Conservation (phyloP, 2,329 filamentous ascomycete species). For the Zymoseptoria tritici region DNA sequence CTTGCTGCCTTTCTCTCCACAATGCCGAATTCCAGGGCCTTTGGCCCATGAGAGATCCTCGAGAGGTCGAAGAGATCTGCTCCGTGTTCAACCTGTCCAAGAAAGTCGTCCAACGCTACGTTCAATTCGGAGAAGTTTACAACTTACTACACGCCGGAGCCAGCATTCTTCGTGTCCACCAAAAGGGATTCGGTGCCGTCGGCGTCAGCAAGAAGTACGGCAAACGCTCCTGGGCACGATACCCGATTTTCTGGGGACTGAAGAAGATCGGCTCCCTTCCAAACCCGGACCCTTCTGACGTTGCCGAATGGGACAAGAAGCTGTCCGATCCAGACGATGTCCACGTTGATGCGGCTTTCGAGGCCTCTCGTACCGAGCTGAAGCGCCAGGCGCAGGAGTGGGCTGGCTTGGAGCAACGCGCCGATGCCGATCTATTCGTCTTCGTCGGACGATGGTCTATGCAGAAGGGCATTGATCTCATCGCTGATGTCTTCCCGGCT, state of each 20-base stretch:
- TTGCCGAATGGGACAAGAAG: slow-evolving; percentile 52
- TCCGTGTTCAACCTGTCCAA: slow-evolving; percentile 55
- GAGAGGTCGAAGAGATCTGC: slow-evolving; percentile 57
- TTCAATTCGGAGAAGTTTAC: slow-evolving; percentile 63
- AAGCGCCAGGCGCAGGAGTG: slow-evolving; percentile 59
- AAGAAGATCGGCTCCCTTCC: slow-evolving; percentile 56
- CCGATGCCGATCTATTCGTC: slow-evolving; percentile 57
- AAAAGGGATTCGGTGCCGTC: slow-evolving; percentile 60
- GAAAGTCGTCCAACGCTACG: slow-evolving; percentile 52
- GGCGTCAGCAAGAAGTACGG: slow-evolving; percentile 63
- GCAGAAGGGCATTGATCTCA: slow-evolving; percentile 62
- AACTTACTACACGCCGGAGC: slow-evolving; percentile 61
- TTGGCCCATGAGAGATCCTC: slow-evolving; percentile 58
- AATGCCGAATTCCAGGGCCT: slow-evolving; percentile 64
- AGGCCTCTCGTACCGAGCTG: slow-evolving; percentile 46
- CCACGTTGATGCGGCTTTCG: slow-evolving; percentile 47
- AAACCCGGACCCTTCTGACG: slow-evolving; percentile 60
- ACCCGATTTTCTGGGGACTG: slow-evolving; percentile 63
- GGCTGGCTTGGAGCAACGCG: slow-evolving; percentile 55
- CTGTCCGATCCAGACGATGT: slow-evolving; percentile 45
- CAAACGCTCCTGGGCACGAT: slow-evolving; percentile 57
- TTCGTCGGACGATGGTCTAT: slow-evolving; percentile 64
- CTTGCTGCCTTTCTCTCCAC: slow-evolving; percentile 57
- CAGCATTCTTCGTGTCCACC: slow-evolving; percentile 58
- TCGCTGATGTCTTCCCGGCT: slow-evolving; percentile 59